phyloP scores from a whole-genome alignment of 23 red algal species.

The Gracilaria caudata region DNA sequence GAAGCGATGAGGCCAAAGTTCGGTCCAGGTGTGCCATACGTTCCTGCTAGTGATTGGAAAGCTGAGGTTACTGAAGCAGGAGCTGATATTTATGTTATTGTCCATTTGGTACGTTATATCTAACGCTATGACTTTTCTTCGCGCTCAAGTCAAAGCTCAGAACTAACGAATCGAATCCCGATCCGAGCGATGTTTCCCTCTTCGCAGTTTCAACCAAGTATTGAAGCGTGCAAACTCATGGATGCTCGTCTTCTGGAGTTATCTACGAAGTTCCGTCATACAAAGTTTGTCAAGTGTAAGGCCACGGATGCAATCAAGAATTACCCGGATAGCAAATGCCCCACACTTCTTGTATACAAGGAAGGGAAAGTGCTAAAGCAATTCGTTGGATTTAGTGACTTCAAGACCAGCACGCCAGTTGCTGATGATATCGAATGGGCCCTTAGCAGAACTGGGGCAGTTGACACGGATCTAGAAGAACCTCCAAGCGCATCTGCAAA shows the following conservation, averaged over 20 bases:
- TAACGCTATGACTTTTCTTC: not conserved
- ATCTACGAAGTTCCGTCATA: constrained; percentile 60
- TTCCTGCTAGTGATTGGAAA: constrained; percentile 83
- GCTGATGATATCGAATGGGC: constrained; percentile 88
- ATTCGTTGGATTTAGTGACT: constrained; percentile 65
- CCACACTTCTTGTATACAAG: constrained; percentile 87
- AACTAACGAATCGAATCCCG: not conserved
- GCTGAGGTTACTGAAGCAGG: constrained; percentile 78
- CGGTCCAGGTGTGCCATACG: constrained; percentile 70
- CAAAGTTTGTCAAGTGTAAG: constrained; percentile 84
- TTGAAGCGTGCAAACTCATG: constrained; percentile 73
- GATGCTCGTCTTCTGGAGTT: constrained; percentile 69
- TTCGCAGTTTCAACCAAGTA: constrained; percentile 61
- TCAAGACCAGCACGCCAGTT: constrained; percentile 27
- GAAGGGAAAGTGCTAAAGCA: constrained; percentile 73
- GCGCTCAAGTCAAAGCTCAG: no score
- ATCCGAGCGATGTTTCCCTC: not conserved
- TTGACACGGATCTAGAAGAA: constrained; percentile 63
- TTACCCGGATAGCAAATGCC: constrained; percentile 82
- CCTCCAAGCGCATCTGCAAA: constrained; percentile 47
- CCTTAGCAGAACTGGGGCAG: constrained; percentile 66
- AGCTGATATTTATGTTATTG: constrained; percentile 65
- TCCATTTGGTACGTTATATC: constrained; percentile 62
- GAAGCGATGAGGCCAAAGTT: constrained; percentile 56
- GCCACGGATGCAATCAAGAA: constrained; percentile 84